Evolutionary conservation across 2,329 filamentous ascomycete species (phyloP).

Genomic region (Curvularia hawaiiensis): DNA sequence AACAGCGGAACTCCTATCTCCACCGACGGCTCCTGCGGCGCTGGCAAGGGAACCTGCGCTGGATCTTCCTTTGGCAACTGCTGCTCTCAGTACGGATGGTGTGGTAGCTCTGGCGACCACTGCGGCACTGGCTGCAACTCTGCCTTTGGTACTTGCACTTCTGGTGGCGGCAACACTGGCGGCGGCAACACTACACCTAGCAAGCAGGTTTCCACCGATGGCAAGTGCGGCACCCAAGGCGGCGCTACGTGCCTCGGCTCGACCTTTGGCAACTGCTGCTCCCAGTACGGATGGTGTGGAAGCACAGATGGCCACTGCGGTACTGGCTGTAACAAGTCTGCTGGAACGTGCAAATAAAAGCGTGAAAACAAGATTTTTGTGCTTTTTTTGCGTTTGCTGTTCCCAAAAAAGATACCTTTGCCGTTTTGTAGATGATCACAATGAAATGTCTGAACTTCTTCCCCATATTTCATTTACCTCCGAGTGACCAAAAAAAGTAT

Average conservation of each 20-base stretch:
- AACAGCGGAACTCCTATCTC: conserved; percentile 22
- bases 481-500: neutral
- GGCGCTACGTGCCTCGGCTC: conserved; percentile 17
- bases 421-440: neutral
- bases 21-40: conserved; percentile 32
- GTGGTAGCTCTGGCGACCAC: conserved; percentile 40
- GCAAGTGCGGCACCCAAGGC: conserved; percentile 15
- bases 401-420: neutral
- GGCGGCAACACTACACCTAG: neutral
- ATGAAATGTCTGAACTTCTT: neutral
- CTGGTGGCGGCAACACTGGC: neutral
- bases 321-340: conserved; percentile 17
- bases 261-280: conserved; percentile 21
- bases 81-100: conserved; percentile 53
- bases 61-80: conserved; percentile 49
- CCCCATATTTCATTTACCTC: neutral
- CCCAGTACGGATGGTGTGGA: conserved; percentile 21
- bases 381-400: neutral
- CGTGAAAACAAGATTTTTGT: neutral
- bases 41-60: conserved; percentile 29
- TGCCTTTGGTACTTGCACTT: conserved; percentile 33
- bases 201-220: conserved; percentile 16
- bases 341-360: conserved; percentile 15
- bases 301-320: conserved; percentile 18
- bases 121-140: conserved; percentile 44